phyloP scores from a whole-genome alignment of 2,329 filamentous ascomycete species.

The Fusarium verticillioides region DNA sequence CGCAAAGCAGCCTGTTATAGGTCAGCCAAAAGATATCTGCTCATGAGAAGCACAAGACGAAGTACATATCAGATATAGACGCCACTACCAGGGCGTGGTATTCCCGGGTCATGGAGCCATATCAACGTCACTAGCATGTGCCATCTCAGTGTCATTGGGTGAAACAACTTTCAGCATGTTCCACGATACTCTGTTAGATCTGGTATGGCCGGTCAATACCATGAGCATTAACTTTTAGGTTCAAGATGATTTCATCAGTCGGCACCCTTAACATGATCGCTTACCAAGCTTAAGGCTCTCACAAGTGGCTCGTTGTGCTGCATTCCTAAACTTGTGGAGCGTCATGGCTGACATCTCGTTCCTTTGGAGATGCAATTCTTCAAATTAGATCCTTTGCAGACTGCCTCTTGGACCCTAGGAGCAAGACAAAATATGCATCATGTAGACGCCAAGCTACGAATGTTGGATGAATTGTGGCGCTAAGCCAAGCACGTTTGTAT shows the following conservation, averaged over 20 bases:
- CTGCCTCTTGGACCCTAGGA: neutral
- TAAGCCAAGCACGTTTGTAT: neutral
- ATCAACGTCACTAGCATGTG: slow-evolving; percentile 25
- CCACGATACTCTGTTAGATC: neutral
- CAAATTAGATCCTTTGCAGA: slow-evolving; percentile 1
- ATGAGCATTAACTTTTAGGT: slow-evolving; percentile 9
- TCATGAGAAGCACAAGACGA: neutral
- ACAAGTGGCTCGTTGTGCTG: neutral
- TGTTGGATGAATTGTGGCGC: neutral
- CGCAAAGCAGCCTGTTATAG: slow-evolving; percentile 9
- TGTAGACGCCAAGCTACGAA: neutral
- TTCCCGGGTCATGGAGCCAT: slow-evolving; percentile 13
- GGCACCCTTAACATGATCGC: neutral
- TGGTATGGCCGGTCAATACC: slow-evolving; percentile 14
- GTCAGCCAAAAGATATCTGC: neutral
- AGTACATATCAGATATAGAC: neutral
- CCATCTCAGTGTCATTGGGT: neutral
- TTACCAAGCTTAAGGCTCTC: slow-evolving; percentile 1
- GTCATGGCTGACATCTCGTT: neutral
- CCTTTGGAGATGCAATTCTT: slow-evolving; percentile 12
- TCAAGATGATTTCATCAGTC: slow-evolving; percentile 25
- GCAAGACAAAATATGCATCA: neutral
- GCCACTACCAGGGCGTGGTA: neutral
- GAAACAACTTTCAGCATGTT: neutral
- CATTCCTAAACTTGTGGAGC: neutral